Base-by-base conservation (phyloP, 805 yeast genomes). In the Ogataea nakhonphanomensis region DNA sequence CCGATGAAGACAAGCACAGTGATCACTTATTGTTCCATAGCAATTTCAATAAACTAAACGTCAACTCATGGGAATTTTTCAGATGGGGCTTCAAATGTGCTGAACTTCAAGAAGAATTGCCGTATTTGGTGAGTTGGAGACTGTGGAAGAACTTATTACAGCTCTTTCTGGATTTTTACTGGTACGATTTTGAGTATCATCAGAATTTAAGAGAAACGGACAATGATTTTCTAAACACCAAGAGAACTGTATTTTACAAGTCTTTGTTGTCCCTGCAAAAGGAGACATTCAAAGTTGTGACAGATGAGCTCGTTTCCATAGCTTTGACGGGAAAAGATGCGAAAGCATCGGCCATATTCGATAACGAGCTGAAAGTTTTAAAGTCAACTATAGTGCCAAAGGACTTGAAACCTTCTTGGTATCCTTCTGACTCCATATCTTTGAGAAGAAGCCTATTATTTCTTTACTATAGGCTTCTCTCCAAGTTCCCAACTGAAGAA, bases 81-180 rank as follows among this genome's bases (percentile, higher is more conserved):
- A 33, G 48, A 25, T 63, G 66, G 66, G 60, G 57, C 0, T 41
- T 63, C 22, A 50, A 51, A 21, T 58, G 64, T 33, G 50, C 62
- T 2, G 35, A 45, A n/a, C 44, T 50, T 0, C 41, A 39, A 7
- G 39, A 46, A 5, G 27, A 37, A 3, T 40, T 39, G 22, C 41
- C 20, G 3, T 41, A 49, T 26, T 14, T 25, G 11, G 38, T 39
- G 12, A 45, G 51, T 12, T 51, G 55, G 55, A 20, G 41, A 24
- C 27, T 43, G 4, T 51, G 55, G 55, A 44, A 43, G 15, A 37
- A 42, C 8, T 23, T 53, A 9, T 5, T 53, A 7, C 39, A 23
- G 8, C 30, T 53, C 7, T 41, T 52, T 28, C 24, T 37, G 8
- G 12, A 20, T 12, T 35, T 39, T 21, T 36, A 31, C 33, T 26